Conservation (phyloP, 2,329 filamentous ascomycete species). For the Fusarium burgessii region DNA sequence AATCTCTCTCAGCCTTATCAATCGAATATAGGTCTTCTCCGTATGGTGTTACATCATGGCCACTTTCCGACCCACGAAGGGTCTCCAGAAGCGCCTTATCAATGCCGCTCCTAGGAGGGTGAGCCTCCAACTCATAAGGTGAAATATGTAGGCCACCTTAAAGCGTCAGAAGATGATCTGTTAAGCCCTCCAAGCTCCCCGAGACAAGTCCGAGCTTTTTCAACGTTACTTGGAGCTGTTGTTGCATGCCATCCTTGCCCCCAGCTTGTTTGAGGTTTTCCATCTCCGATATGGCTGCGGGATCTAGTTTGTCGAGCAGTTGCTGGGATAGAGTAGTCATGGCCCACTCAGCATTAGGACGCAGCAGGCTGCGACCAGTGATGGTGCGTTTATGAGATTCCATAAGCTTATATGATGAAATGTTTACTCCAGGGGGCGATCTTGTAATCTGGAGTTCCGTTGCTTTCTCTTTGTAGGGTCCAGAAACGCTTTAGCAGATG, state of each 20-base stretch:
- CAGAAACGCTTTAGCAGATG: not conserved
- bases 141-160: not conserved
- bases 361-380: not conserved
- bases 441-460: not conserved
- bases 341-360: not conserved
- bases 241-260: too few relatives aligned
- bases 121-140: accelerated
- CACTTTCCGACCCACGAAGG: accelerated
- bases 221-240: not conserved
- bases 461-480: not conserved
- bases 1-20: not conserved
- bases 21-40: not conserved
- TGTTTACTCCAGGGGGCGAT: not conserved
- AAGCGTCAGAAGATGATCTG: not conserved
- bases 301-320: not conserved
- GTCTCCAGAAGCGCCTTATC: not conserved
- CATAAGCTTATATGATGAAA: not conserved
- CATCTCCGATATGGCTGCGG: not conserved
- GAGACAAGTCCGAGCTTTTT: not conserved
- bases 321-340: not conserved
- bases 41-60: not conserved
- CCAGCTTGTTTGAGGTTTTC: too few relatives aligned
- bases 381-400: not conserved
- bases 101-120: not conserved
- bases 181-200: not conserved